Conservation (phyloP, 139 green algal genomes). For the Eudorina sp. region DNA sequence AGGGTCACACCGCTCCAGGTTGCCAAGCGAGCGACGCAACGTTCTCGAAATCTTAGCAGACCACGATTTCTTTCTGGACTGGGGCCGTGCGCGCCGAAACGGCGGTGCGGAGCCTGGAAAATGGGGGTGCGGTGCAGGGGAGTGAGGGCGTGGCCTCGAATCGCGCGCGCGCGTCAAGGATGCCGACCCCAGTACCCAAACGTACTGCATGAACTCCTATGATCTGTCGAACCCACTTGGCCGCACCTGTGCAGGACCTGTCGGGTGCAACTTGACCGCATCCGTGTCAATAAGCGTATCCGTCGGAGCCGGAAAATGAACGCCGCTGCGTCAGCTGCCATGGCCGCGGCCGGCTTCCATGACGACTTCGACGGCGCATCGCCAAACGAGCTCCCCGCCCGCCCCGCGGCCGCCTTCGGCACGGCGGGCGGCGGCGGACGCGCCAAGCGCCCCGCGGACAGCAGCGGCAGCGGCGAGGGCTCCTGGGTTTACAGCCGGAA, state of each 20-base stretch:
- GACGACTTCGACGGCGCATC: background rate
- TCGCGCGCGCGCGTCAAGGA: no score
- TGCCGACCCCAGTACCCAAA: no score
- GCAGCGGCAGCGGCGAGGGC: conserved; percentile 40
- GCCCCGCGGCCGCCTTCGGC: background rate
- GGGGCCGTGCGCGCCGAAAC: no score
- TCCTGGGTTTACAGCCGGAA: conserved; percentile 37
- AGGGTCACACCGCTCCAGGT: no score
- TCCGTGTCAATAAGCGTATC: conserved; percentile 37
- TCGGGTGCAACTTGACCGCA: conserved; percentile 40
- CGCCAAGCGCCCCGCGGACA: conserved; percentile 34
- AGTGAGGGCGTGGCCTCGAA: no score
- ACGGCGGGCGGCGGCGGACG: background rate
- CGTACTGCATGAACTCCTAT: no score
- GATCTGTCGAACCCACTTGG: no score
- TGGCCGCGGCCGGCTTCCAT: background rate
- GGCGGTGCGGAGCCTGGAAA: no score
- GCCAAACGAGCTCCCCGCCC: background rate
- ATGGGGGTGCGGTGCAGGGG: no score
- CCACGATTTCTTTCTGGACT: no score
- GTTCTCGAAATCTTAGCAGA: no score
- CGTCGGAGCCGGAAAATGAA: conserved; percentile 37
- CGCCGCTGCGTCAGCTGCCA: background rate
- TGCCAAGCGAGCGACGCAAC: no score
- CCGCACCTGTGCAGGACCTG: conserved; percentile 16